Percentiles rank a stretch among this genome's conserved stretches.
Evolutionary conservation across 2,329 filamentous ascomycete genomes (phyloP).

Genomic region (Xylaria multiplex): DNA sequence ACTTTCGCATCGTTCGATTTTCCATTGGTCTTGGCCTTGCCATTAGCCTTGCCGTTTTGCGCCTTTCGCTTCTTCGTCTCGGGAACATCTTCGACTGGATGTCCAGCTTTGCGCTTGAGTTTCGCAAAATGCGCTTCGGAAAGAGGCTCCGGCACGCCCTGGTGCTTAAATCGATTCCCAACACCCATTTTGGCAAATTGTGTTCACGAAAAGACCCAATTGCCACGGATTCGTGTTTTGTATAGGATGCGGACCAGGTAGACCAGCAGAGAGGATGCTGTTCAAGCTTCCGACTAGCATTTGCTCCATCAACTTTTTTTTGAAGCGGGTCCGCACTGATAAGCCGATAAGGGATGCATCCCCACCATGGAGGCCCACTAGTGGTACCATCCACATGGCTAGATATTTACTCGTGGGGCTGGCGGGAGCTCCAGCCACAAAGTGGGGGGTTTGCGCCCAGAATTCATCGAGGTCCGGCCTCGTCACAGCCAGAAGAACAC

Average conservation of each 20-base stretch:
- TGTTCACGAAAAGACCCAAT: conserved; percentile 1
- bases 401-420: conserved; percentile 2
- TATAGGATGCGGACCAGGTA: conserved; percentile 11
- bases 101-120: conserved; percentile 83
- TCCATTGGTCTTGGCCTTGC: conserved; percentile 49
- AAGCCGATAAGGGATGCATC: conserved; percentile 42
- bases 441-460: conserved; percentile 40
- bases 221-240: conserved; percentile 7
- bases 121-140: conserved; percentile 82
- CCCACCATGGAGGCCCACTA: conserved; percentile 12
- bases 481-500: conserved; percentile 23
- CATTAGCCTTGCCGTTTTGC: conserved; percentile 45
- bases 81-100: conserved; percentile 68
- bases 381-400: neutral
- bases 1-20: conserved; percentile 49
- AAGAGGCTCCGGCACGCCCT: conserved; percentile 84
- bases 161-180: conserved; percentile 86
- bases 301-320: conserved; percentile 45
- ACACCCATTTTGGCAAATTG: conserved; percentile 74
- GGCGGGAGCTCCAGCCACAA: conserved; percentile 43
- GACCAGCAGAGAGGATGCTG: neutral
- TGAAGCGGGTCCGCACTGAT: conserved; percentile 37
- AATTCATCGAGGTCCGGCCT: conserved; percentile 11
- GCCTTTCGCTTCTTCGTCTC: conserved; percentile 71
- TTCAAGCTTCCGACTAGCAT: conserved; percentile 28